These are phyloP conservation scores for Fusarium sp. DNA, from an alignment of 2,329 filamentous ascomycete genomes.

Conservation along the genomic window DNA sequence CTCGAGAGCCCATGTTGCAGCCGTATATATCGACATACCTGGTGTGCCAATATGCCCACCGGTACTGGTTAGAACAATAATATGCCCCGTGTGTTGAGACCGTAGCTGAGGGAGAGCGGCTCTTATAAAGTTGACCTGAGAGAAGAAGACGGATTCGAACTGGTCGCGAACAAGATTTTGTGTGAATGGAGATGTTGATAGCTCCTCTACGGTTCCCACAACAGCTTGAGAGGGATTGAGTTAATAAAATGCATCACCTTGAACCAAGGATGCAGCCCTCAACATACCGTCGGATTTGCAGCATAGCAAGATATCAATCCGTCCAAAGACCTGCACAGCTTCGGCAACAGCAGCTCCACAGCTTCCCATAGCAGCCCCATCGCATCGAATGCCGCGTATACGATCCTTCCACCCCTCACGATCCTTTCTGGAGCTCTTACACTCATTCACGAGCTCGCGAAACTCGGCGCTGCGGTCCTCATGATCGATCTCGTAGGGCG, in stretches of 20 bases:
- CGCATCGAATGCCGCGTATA: conserved; percentile 73
- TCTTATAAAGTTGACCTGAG: conserved; percentile 95
- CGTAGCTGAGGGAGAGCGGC: conserved; percentile 84
- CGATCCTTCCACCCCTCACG: conserved; percentile 85
- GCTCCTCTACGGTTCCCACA: conserved; percentile 90
- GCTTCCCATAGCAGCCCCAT: conserved; percentile 72
- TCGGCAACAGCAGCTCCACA: conserved; percentile 90
- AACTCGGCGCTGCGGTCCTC: conserved; percentile 82
- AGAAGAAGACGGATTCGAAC: conserved; percentile 95
- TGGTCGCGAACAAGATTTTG: conserved; percentile 87
- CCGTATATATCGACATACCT: conserved; percentile 89
- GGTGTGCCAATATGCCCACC: conserved; percentile 94
- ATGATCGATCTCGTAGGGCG: conserved; percentile 82
- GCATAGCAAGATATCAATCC: conserved; percentile 90
- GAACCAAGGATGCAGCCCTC: background rate
- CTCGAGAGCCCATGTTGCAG: conserved; percentile 93
- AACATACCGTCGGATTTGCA: conserved; percentile 83
- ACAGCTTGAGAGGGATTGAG: conserved; percentile 67
- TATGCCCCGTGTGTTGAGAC: conserved; percentile 84
- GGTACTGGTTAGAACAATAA: conserved; percentile 89
- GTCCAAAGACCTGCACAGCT: conserved; percentile 84
- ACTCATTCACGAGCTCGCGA: conserved; percentile 79
- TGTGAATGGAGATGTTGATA: conserved; percentile 78
- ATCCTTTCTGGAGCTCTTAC: conserved; percentile 70
- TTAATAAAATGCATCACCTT: conserved; percentile 20